phyloP scores from a whole-genome alignment of 2,329 filamentous ascomycete genomes.

The Fusarium foetens region DNA sequence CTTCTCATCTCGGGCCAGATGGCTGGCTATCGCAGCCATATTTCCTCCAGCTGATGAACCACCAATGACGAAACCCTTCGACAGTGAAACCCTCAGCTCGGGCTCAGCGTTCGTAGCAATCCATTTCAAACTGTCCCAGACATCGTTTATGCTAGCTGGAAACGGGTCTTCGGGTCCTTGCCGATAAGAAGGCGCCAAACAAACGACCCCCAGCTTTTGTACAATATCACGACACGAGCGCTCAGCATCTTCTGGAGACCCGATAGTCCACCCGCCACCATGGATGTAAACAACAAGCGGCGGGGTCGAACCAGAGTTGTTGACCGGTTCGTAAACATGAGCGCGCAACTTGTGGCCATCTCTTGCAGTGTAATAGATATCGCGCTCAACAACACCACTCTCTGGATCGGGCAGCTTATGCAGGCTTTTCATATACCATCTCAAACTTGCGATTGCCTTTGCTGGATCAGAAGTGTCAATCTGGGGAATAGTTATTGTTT shows the following conservation, averaged over 20 bases:
- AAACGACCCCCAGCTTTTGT: neutral
- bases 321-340: neutral
- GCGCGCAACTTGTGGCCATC: neutral
- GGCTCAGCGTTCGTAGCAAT: neutral
- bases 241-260: neutral
- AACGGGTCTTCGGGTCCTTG: neutral
- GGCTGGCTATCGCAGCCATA: neutral
- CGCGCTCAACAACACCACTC: neutral
- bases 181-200: neutral
- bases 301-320: fast-evolving
- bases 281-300: neutral
- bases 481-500: neutral
- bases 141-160: neutral
- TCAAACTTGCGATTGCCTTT: neutral
- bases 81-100: neutral
- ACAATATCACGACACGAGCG: neutral
- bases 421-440: conserved; percentile 5
- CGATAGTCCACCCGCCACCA: conserved; percentile 1
- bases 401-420: neutral
- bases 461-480: neutral
- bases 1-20: neutral
- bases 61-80: neutral
- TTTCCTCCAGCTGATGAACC: conserved; percentile 1
- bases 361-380: neutral
- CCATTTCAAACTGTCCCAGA: neutral